Conservation (phyloP, 2,329 filamentous ascomycete genomes). For the Lachnellula cervina region DNA sequence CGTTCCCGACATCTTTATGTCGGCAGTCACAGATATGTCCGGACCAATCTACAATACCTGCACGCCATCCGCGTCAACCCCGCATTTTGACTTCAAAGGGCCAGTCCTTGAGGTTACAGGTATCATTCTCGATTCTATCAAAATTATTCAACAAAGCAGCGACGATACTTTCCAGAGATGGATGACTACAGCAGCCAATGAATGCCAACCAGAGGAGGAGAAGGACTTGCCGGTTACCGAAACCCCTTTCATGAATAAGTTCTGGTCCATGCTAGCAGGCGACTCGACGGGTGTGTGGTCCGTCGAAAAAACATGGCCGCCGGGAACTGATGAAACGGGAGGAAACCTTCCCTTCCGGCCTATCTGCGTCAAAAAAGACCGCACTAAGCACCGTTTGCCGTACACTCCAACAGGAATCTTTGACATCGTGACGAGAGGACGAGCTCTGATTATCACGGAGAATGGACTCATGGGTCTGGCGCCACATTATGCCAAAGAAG, state of each 20-base stretch:
- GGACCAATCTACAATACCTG: conserved; percentile 4
- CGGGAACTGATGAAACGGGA: neutral
- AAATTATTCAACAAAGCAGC: neutral
- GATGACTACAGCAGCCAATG: conserved; percentile 1
- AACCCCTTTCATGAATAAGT: neutral
- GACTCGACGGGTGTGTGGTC: conserved; percentile 3
- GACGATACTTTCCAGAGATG: neutral
- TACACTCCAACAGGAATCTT: neutral
- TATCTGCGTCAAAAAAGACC: neutral
- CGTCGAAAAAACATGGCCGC: neutral
- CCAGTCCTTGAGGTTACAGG: conserved; percentile 5
- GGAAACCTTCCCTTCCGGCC: neutral
- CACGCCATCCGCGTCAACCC: neutral
- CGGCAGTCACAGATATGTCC: neutral
- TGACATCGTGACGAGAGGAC: conserved; percentile 2
- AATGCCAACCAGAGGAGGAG: neutral
- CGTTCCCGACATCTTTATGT: conserved; percentile 8
- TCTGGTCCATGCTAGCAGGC: conserved; percentile 5
- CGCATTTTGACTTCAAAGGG: neutral
- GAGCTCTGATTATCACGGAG: conserved; percentile 8
- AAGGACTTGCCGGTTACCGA: neutral
- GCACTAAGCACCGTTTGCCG: neutral
- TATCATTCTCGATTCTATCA: conserved; percentile 4
- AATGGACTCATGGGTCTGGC: conserved; percentile 7
- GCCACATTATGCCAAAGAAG: conserved; percentile 2